Evolutionary conservation across 495 filamentous ascomycete genomes (phyloP).

Genomic region (Bathelium albidoporum): DNA sequence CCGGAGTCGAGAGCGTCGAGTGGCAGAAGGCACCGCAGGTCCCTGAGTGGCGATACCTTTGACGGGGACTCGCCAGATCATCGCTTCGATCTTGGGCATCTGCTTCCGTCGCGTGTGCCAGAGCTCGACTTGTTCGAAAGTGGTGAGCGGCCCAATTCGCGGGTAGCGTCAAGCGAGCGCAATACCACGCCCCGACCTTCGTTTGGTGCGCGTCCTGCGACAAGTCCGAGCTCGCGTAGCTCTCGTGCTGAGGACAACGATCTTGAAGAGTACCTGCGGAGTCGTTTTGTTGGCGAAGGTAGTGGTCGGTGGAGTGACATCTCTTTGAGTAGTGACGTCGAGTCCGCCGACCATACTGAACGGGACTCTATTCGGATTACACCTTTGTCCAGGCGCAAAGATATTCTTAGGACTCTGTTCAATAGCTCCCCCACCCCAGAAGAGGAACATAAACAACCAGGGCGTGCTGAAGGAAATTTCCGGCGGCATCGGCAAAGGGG

Average conservation of each 20-base stretch:
- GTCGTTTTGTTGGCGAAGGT: slow-evolving; percentile 18
- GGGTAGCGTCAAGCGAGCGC: background rate
- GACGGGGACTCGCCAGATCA: slow-evolving; percentile 26
- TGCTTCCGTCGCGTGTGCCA: slow-evolving; percentile 28
- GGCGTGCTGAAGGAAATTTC: background rate
- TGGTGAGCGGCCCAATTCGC: background rate
- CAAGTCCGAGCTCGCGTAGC: background rate
- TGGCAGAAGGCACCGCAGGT: slow-evolving; percentile 10
- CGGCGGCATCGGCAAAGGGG: slow-evolving; percentile 23
- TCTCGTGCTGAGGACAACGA: background rate
- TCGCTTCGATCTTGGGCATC: slow-evolving; percentile 30
- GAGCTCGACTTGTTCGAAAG: background rate
- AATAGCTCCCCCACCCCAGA: background rate
- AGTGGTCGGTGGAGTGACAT: slow-evolving; percentile 25
- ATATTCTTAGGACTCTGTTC: background rate
- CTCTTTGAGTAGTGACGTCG: slow-evolving; percentile 16
- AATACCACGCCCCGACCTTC: background rate
- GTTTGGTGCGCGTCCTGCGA: background rate
- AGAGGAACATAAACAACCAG: background rate
- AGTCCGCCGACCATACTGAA: background rate
- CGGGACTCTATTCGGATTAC: background rate
- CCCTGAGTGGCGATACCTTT: slow-evolving; percentile 25
- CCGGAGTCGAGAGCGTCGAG: slow-evolving; percentile 19
- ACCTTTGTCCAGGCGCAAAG: background rate
- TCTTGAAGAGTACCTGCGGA: slow-evolving; percentile 11